Evolutionary conservation across 208 protist genomes (phyloP), one percentile per base, ranked within the genome.

Genomic region (Leishmania martiniquensis): DNA sequence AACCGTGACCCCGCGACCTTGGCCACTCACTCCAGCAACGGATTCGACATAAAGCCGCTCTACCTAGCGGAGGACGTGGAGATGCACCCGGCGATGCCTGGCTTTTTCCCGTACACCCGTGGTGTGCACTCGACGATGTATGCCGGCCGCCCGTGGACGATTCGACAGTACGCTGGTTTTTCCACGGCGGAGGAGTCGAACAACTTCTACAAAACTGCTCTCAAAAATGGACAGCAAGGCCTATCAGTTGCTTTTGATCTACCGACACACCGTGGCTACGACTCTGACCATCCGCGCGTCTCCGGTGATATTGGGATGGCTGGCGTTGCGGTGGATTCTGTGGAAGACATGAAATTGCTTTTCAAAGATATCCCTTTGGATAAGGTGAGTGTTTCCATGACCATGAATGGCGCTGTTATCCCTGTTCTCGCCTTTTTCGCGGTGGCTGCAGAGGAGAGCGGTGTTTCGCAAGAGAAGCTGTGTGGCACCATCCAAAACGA

Each of bases 401-500:
- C 98, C 49, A 99, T 99, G 98, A 99, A 99, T 78, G 98, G 98
- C 45, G 98, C 98, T 5, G 98, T 99, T 1, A 83, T 99, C 47
- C 98, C 98, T 32, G 82, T 99, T 25, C 75, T 99, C 4, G 97
- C 97, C 49, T 99, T 99, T 92, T 99, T 98, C 76, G 91, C 99
- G 22, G 98, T 98, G 4, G 89, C 96, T 17, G 98, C 91, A 22
- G 95, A 99, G 79, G 97, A 98, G 78, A 93, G 92, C 65, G 98
- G 98, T 54, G 97, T 97, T 0, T 60, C 81, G 17, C 87, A 96
- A 70, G 78, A 89, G 49, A 85, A 98, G 80, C 87, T 99, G 15
- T 72, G 89, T 0, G 98, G 98, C 68, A 99, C 98, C 6, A 99
- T 99, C 65, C 98, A 99, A 85, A 99, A 99, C 81, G 98, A 99